These are phyloP conservation scores for Arthrobotrys musiformis DNA, from an alignment of 2,329 filamentous ascomycete genomes.

Conservation along the genomic window DNA sequence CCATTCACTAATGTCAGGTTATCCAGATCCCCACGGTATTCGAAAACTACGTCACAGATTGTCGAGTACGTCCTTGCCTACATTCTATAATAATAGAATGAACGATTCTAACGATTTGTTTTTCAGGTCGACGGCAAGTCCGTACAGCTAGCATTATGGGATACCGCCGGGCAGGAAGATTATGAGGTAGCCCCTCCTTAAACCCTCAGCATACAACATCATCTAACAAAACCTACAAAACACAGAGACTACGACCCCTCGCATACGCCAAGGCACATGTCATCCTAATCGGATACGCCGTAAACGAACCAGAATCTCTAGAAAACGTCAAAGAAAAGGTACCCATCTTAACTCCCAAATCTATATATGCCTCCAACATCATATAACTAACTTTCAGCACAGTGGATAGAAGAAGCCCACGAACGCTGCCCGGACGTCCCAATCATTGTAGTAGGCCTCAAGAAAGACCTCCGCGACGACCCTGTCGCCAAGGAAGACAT, in stretches of 20 bases:
- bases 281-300: constrained; percentile 92
- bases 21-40: constrained; percentile 92
- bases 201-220: too few relatives aligned
- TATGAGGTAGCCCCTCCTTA: constrained; percentile 72
- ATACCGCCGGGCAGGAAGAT: constrained; percentile 99
- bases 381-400: constrained; percentile 15
- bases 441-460: constrained; percentile 94
- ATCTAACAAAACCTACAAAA: not conserved
- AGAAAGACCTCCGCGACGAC: constrained; percentile 96
- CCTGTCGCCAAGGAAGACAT: constrained; percentile 95
- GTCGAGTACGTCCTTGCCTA: constrained; percentile 73
- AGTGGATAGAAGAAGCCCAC: constrained; percentile 97
- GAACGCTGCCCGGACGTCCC: constrained; percentile 91
- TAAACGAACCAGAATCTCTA: constrained; percentile 93
- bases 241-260: constrained; percentile 80
- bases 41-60: constrained; percentile 99
- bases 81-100: not conserved
- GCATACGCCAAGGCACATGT: constrained; percentile 98
- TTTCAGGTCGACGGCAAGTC: constrained; percentile 80
- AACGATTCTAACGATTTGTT: not conserved
- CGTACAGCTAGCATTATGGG: constrained; percentile 97
- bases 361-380: not conserved
- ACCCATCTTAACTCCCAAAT: constrained; percentile 4
- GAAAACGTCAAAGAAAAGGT: constrained; percentile 99
- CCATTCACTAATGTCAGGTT: constrained; percentile 34